A percentile compares a stretch with the other conserved stretches of the same genome.
phyloP scores from a whole-genome alignment of 352 stramenopile genomes.

The Pythium rhizo-oryzae region DNA sequence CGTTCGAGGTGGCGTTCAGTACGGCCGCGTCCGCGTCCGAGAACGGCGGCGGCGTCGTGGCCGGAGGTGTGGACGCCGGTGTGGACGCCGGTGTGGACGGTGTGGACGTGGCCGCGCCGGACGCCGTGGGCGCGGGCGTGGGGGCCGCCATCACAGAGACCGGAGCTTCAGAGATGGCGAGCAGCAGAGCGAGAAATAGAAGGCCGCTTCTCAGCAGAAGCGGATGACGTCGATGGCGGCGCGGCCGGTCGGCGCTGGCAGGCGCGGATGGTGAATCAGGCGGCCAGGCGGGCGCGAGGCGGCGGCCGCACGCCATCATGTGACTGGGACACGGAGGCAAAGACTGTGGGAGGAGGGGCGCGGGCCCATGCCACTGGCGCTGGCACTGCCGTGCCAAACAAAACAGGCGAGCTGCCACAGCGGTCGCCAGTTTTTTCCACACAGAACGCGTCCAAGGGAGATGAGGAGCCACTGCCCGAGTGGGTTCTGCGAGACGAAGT shows the following conservation, averaged over 20 bases:
- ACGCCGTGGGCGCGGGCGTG: not conserved
- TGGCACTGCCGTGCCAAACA: not conserved
- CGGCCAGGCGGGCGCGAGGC: no score
- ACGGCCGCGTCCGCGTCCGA: not conserved
- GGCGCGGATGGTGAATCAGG: constrained; percentile 3
- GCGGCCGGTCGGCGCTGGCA: not conserved
- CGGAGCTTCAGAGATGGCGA: constrained; percentile 7
- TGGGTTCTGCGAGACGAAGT: no score
- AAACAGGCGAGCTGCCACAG: not conserved
- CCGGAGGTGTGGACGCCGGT: not conserved
- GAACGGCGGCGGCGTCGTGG: not conserved
- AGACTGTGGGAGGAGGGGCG: constrained; percentile 18
- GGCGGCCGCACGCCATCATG: constrained; percentile 19
- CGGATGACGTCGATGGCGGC: not conserved
- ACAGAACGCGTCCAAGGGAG: constrained; percentile 14
- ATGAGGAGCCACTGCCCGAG: no score
- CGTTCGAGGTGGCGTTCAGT: constrained; percentile 13
- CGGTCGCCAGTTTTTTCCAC: constrained; percentile 13
- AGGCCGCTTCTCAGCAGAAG: not conserved
- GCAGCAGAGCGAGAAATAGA: constrained; percentile 11
- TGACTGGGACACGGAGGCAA: constrained; percentile 11
- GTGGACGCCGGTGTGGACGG: no score
- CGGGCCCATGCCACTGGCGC: not conserved
- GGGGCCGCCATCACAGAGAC: not conserved
- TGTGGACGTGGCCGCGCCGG: no score